Percentiles rank a stretch among this genome's conserved stretches.
phyloP scores from a whole-genome alignment of 176 grass and related monocot species.

The Oryza officinalis region DNA sequence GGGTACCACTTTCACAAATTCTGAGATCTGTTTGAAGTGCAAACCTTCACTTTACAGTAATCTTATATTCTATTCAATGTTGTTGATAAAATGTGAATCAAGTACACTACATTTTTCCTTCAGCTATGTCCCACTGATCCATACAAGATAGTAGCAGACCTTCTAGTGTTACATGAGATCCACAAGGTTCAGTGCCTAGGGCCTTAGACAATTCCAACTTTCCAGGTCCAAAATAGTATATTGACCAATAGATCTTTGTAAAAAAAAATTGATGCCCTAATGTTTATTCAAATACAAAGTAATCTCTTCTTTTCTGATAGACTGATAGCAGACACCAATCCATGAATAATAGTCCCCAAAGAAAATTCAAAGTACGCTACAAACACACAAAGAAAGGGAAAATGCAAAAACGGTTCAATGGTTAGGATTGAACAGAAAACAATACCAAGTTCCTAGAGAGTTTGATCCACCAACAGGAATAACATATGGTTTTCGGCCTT shows the following conservation, averaged over 20 bases:
- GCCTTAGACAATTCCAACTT: background rate
- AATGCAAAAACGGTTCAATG: background rate
- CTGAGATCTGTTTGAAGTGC: background rate
- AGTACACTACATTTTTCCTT: background rate
- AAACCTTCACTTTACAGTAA: background rate
- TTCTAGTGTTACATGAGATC: background rate
- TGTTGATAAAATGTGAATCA: background rate
- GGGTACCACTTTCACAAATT: background rate
- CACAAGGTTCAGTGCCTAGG: background rate
- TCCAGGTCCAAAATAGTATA: background rate
- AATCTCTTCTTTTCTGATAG: background rate
- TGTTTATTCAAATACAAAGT: background rate
- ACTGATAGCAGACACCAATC: background rate
- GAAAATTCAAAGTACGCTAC: conserved; percentile 11
- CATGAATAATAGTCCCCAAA: background rate
- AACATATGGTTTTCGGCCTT: conserved; percentile 91
- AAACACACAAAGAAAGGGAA: background rate
- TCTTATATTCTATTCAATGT: background rate
- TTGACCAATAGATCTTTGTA: background rate
- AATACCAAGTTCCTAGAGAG: conserved; percentile 91
- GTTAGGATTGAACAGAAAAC: background rate
- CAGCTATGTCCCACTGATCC: background rate
- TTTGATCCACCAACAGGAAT: conserved; percentile 99
- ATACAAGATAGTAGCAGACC: background rate
- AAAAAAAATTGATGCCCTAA: background rate